Evolutionary conservation across 2,329 filamentous ascomycete genomes (phyloP).

Genomic region (Fusarium secorum): DNA sequence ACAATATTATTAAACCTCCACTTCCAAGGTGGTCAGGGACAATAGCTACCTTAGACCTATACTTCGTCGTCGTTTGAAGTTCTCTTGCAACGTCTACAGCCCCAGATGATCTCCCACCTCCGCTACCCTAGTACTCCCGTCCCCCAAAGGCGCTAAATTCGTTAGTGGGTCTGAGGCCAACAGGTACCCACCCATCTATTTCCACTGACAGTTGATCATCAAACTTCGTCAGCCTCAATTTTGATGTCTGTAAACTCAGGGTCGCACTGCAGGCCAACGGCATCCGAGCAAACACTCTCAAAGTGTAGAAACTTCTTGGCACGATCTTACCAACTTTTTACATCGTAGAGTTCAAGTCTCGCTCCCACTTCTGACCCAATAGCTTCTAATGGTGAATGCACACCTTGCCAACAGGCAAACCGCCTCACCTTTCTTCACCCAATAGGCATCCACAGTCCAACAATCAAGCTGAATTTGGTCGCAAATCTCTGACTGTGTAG

Average conservation of each 20-base stretch:
- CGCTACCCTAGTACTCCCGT: constrained; percentile 3
- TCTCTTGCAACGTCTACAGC: background rate
- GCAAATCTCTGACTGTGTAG: background rate
- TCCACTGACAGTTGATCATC: constrained; percentile 19
- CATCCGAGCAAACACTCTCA: background rate
- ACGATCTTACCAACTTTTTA: background rate
- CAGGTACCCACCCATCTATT: background rate
- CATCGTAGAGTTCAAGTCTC: background rate
- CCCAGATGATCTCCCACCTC: background rate
- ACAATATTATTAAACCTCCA: background rate
- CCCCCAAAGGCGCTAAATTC: background rate
- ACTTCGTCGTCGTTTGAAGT: background rate
- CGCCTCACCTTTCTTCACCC: constrained; percentile 11
- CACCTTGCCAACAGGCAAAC: background rate
- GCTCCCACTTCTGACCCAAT: background rate
- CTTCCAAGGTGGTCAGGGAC: too few species aligned
- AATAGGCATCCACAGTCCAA: background rate
- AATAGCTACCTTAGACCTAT: background rate
- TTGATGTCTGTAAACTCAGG: background rate
- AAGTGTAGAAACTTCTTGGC: background rate
- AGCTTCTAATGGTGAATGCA: background rate
- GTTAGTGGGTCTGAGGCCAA: constrained; percentile 8
- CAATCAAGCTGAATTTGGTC: background rate
- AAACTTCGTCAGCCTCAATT: constrained; percentile 20
- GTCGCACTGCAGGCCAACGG: constrained; percentile 8